Evolutionary conservation across 202 grass and related monocot species (phyloP).

Genomic region (Schoenoplectus tabernaemontani): DNA sequence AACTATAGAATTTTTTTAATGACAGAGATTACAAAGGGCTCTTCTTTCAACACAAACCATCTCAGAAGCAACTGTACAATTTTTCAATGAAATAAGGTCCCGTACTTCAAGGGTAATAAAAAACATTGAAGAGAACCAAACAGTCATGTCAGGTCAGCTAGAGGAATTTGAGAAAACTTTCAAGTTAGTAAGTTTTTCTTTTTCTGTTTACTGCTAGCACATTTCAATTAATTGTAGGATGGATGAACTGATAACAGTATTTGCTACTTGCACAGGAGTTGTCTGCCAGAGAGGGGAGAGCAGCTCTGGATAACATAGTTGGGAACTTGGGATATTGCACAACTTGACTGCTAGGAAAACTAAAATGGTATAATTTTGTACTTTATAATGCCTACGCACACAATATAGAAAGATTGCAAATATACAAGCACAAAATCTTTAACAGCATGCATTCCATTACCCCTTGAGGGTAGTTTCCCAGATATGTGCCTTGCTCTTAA

Average conservation of each 20-base stretch:
- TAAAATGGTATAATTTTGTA: slow-evolving; percentile 41
- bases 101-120: slow-evolving; percentile 35
- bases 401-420: neutral
- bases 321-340: slow-evolving; percentile 52
- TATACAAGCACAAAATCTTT: neutral
- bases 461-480: neutral
- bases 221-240: neutral
- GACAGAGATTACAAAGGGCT: slow-evolving; percentile 50
- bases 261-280: slow-evolving; percentile 38
- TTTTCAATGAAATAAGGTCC: slow-evolving; percentile 42
- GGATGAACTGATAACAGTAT: neutral
- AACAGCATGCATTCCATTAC: neutral
- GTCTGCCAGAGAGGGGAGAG: slow-evolving; percentile 50
- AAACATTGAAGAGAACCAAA: slow-evolving; percentile 47
- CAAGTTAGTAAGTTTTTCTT: slow-evolving; percentile 40
- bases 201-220: neutral
- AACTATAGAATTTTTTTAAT: neutral
- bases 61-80: slow-evolving; percentile 52
- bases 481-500: neutral
- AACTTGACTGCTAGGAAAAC: slow-evolving; percentile 46
- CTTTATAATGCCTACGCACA: neutral
- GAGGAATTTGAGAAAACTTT: slow-evolving; percentile 60
- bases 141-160: slow-evolving; percentile 27
- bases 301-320: slow-evolving; percentile 51
- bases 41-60: slow-evolving; percentile 62